These are phyloP conservation scores for Colletotrichum viniferum DNA, from an alignment of 2,329 filamentous ascomycete species.

Conservation along the genomic window DNA sequence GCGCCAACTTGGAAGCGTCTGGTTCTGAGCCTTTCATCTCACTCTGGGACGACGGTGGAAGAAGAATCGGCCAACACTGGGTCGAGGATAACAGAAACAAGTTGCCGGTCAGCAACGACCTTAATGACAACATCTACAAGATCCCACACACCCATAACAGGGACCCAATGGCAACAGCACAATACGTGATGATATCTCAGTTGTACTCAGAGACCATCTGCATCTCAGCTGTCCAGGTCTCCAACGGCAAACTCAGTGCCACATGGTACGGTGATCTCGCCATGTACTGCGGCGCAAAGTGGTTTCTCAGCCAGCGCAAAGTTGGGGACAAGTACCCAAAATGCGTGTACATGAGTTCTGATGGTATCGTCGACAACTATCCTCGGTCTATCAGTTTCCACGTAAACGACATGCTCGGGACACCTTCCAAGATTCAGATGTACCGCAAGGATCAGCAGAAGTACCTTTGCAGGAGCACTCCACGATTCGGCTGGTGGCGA, in stretches of 20 bases:
- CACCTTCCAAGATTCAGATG: slow-evolving; percentile 15
- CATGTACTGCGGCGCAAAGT: slow-evolving; percentile 24
- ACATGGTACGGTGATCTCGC: slow-evolving; percentile 27
- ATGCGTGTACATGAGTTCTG: slow-evolving; percentile 26
- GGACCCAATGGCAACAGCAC: slow-evolving; percentile 4
- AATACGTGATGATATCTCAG: slow-evolving; percentile 22
- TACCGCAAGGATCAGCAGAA: slow-evolving; percentile 18
- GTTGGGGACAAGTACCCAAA: slow-evolving; percentile 20
- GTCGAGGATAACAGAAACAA: background rate
- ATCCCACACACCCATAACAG: slow-evolving; percentile 18
- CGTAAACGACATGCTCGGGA: slow-evolving; percentile 22
- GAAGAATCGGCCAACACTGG: slow-evolving; percentile 13
- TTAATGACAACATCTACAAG: background rate
- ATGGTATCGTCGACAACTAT: slow-evolving; percentile 12
- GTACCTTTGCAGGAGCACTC: slow-evolving; percentile 24
- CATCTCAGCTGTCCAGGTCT: slow-evolving; percentile 23
- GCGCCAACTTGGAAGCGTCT: background rate
- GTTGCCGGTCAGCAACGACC: background rate
- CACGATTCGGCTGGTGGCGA: slow-evolving; percentile 24
- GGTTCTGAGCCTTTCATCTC: slow-evolving; percentile 23
- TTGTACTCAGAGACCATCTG: slow-evolving; percentile 24
- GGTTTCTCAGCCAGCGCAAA: slow-evolving; percentile 24
- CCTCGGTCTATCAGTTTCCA: slow-evolving; percentile 24
- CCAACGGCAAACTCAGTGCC: slow-evolving; percentile 17
- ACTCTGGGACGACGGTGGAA: slow-evolving; percentile 22